Evolutionary conservation across 495 filamentous ascomycete genomes (phyloP), one percentile per base, ranked within the genome.

Genomic region (Penicillium lagena): DNA sequence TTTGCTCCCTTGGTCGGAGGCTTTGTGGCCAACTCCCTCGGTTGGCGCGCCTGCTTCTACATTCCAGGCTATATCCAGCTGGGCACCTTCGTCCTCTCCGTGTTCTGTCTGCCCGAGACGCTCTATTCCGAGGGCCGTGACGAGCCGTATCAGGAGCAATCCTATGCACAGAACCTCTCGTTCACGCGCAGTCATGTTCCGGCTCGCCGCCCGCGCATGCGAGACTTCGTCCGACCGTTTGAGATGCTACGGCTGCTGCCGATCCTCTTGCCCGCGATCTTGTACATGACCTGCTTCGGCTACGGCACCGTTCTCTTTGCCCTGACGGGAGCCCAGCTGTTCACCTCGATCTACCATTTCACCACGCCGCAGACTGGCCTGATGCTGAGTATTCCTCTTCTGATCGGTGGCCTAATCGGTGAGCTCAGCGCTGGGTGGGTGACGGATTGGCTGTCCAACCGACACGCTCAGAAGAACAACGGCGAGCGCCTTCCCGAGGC

Each of bases 81-180:
- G 5, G 37, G 38, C 10, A 43, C 46, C 12, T 53, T 47, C 37
- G 37, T 55, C 7, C 12, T 59, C 12, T 47, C 49, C 35, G 28
- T 61, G n/a, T 52, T 62, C 12, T 52, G 49, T 15, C 52, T 66
- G 2, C 60, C 62, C 10, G 60, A 66, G 44, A 66, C 62, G 11
- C 51, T 63, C 2, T 66, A 52, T 42, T 49, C 47, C 8, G 22
- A 22, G 22, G 4, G 22, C 22, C 22, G 22, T 22, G 22, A 22
- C 2, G 22, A 22, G 22, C 22, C 22, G 22, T 22, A 22, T 22
- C 22, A 6, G 22, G 22, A 22, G 22, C 22, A 22, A 22, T 59
- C 49, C 1, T 31, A 37, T 13, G 29, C 45, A 13, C 43, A 42
- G 15, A 50, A 44, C 35, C 30, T 47, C 8, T 52, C 46, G 4